Base-by-base conservation (phyloP, 768 basidiomycete species). In the Lactarius hengduanensis region DNA sequence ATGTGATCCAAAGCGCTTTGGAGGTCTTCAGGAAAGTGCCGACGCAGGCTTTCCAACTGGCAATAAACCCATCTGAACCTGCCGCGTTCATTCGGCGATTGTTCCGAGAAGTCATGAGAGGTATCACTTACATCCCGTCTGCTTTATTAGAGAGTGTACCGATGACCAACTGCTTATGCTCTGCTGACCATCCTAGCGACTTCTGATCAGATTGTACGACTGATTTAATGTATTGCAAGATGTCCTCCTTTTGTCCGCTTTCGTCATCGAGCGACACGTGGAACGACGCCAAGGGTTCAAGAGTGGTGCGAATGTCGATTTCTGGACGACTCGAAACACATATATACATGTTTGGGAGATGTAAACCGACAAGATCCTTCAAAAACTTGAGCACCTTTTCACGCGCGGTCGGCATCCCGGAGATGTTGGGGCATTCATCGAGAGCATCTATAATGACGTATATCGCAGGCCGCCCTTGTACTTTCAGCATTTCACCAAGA, bases 41-140 rank as follows among this genome's bases (percentile, higher is more conserved):
- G 16, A 32, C 59, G 41, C 11, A 59, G 43, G 3, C 5, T 7
- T 18, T 59, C 43, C 30, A 59, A 22, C 15, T 59, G 59, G 4
- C 43, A 60, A 22, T 6, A 60, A 2, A 47, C 45, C 59, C 59
- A 60, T 34, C 59, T 4, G 16, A 60, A 60, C 59, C 59, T 60
- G 45, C 6, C 4, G 41, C 18, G 6, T 43, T 20, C 9, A 13
- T 10, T 20, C 15, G 6, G 26, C 6, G 0, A 22, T 38, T 13
- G 36, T 53, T 11, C n/a, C 34, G 7, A 26, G 22, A 15, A 16
- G 15, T 1, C 36, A 13, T 16, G 22, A 32, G 3, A 2, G 20
- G 30, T 13, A 30, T 47, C 30, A 3, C 59, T 50, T 30, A 60
- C 59, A 60, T 50, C 4, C 45, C 60, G 15, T 45, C 47, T 13